Conservation (phyloP, 805 yeast species). For the Yarrowia sp. region DNA sequence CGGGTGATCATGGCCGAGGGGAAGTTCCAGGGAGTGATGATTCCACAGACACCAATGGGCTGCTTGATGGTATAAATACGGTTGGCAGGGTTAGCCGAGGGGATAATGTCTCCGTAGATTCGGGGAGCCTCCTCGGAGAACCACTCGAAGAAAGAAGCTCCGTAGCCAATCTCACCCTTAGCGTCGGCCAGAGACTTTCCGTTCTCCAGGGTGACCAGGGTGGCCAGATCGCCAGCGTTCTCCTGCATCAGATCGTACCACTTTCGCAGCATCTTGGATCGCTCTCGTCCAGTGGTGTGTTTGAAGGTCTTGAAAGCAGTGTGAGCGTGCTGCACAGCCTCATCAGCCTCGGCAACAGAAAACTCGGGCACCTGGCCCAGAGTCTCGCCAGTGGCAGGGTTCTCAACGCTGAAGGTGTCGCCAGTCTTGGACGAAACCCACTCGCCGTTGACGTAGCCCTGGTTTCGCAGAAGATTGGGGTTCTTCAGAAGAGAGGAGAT, state of each 20-base stretch:
- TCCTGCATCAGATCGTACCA: constrained; percentile 62
- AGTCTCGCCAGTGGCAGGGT: constrained; percentile 72
- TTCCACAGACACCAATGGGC: constrained; percentile 84
- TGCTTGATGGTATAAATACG: constrained; percentile 68
- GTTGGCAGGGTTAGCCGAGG: constrained; percentile 57
- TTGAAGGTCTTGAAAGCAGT: constrained; percentile 61
- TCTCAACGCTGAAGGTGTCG: constrained; percentile 65
- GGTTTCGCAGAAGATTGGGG: constrained; percentile 43
- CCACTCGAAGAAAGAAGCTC: constrained; percentile 87
- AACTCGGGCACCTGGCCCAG: constrained; percentile 65
- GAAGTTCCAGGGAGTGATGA: constrained; percentile 85
- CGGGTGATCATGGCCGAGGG: constrained; percentile 81
- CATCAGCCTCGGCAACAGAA: constrained; percentile 57
- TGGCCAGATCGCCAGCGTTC: constrained; percentile 70
- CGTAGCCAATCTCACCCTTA: constrained; percentile 69
- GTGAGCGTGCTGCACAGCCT: constrained; percentile 64
- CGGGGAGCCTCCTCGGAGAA: constrained; percentile 79
- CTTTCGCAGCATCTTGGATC: constrained; percentile 60
- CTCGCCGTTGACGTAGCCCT: constrained; percentile 64
- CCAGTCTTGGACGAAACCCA: constrained; percentile 62
- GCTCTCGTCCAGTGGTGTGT: constrained; percentile 61
- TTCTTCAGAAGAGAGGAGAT: constrained; percentile 40
- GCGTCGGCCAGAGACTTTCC: constrained; percentile 79
- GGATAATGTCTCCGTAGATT: constrained; percentile 68
- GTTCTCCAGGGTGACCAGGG: constrained; percentile 68